Evolutionary conservation across 805 yeast genomes (phyloP).

Genomic region (Cyberlindnera euphorbiae): DNA sequence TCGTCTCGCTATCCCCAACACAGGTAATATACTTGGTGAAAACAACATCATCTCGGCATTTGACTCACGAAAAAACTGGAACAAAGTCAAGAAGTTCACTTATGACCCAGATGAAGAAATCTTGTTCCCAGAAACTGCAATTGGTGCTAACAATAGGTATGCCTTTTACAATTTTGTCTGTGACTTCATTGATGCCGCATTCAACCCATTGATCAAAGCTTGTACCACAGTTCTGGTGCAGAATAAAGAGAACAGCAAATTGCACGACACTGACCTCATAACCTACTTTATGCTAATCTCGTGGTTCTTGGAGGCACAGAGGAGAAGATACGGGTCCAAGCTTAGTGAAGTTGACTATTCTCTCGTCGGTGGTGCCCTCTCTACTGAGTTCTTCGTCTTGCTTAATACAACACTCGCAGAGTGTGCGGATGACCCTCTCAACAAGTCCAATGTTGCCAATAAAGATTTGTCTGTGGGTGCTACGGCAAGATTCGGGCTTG

Average conservation of each 20-base stretch:
- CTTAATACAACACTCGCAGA: slow-evolving; percentile 26
- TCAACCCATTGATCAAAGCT: slow-evolving; percentile 57
- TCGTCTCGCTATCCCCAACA: slow-evolving; percentile 68
- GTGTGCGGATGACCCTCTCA: slow-evolving; percentile 1
- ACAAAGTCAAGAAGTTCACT: slow-evolving; percentile 30
- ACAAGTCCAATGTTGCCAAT: neutral
- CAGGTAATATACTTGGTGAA: slow-evolving; percentile 50
- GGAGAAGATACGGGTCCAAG: slow-evolving; percentile 30
- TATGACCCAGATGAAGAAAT: slow-evolving; percentile 28
- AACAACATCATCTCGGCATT: slow-evolving; percentile 55
- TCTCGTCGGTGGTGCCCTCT: slow-evolving; percentile 50
- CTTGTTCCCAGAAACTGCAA: slow-evolving; percentile 26
- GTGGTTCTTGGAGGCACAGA: slow-evolving; percentile 75
- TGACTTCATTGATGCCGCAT: slow-evolving; percentile 68
- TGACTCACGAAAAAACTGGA: slow-evolving; percentile 69
- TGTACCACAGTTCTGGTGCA: slow-evolving; percentile 44
- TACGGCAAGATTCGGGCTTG: slow-evolving; percentile 43
- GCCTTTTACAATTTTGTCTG: slow-evolving; percentile 37
- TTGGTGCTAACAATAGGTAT: slow-evolving; percentile 11
- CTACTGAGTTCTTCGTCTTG: slow-evolving; percentile 55
- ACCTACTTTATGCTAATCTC: slow-evolving; percentile 57
- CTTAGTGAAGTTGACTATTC: slow-evolving; percentile 33
- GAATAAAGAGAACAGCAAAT: slow-evolving; percentile 27
- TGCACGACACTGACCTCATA: slow-evolving; percentile 3
- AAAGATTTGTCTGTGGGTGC: neutral